Base-by-base conservation (phyloP, 2,329 filamentous ascomycete genomes). In the Nothophaeocryptopus gaeumannii region DNA sequence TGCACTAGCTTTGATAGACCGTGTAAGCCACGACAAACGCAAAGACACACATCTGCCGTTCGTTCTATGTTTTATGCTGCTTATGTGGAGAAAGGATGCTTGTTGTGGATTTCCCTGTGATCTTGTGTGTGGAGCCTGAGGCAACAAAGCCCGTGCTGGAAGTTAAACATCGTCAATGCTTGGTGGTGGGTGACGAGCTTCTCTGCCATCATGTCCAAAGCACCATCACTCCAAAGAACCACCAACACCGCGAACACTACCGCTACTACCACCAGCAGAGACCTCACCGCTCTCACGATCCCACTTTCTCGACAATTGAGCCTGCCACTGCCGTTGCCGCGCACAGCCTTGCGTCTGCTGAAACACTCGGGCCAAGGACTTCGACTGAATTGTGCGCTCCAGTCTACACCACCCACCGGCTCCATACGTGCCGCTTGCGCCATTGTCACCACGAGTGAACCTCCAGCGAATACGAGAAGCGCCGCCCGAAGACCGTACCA, bases 331-430 rank as follows among this genome's bases (percentile, higher is more conserved):
- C 14, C 40, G 31, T 32, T 30, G 30, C 30, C 30, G 31, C 31
- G 30, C 20, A 33, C 30, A 35, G 14, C 15, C 30, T 32, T 41
- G 30, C 40, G 40, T 34, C 14, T 29, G 40, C 14, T 12, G 20
- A 26, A 39, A 15, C 14, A 16, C 10, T 39, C 36, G 7, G 31
- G 31, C 40, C 15, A 32, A 43, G 40, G 35, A 39, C 33, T 30
- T 32, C 33, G 14, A 43, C 40, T 43, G 40, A 43, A 43, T 43
- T 43, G 30, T 43, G 31, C 40, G 30, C 31, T 34, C 40, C 40
- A 43, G 31, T 13, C 14, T 13, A 15, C 40, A 12, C 30, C 33
- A 15, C 30, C 26, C 29, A 33, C 40, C n/a, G n/a, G n/a, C 14
- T 26, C 29, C 26, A 32, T 16, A 35, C 31, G 29, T 43, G 40